Base-by-base conservation (phyloP, 805 yeast species). In the Torulaspora microellipsoides region DNA sequence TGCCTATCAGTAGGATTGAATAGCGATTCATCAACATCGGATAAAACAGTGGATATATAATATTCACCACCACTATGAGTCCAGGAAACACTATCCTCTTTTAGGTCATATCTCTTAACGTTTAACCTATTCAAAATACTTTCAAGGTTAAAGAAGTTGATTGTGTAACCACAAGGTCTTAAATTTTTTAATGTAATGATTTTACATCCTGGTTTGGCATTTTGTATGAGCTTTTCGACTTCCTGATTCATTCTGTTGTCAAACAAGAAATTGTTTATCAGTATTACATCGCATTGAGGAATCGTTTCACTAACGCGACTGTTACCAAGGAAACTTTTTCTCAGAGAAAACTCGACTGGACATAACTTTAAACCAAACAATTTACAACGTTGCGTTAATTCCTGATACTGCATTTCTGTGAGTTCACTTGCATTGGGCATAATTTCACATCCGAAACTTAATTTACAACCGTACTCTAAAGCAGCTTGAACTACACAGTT, bases 401-500 rank as follows among this genome's bases (percentile, higher is more conserved):
- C 89, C 2, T 51, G 54, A 20, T 68, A 64, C 60, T 90, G 97
- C 15, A 67, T 49, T 32, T 70, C 72, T 1, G 91, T 83, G 38
- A 89, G 68, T 6, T 70, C 68, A 9, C 90, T 83, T 0, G 96
- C 95, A 52, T 82, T 81, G 13, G 75, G 76, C 95, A 89, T 89
- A 37, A 90, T 76, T 60, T 90, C 97, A 64, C 91, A 86, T 0
- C 97, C 97, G 56, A 85, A 87, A 62, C 95, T 82, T 20, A 56
- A 15, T 41, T 72, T 72, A 47, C 89, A 84, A 2, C 96, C 95
- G 59, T 77, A 80, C 55, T 89, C 95, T 29, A 90, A 63, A 0
- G 96, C 88, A 0, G 96, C 95, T 61, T 89, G 96, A 33, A 89
- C 73, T 0, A 85, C 83, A 45, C 96, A 87, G 59, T 90, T 90